A percentile compares a stretch with the other conserved stretches of the same genome.
Conservation (phyloP, 1,139 yeast genomes). For the Groenewaldozyma sp. region DNA sequence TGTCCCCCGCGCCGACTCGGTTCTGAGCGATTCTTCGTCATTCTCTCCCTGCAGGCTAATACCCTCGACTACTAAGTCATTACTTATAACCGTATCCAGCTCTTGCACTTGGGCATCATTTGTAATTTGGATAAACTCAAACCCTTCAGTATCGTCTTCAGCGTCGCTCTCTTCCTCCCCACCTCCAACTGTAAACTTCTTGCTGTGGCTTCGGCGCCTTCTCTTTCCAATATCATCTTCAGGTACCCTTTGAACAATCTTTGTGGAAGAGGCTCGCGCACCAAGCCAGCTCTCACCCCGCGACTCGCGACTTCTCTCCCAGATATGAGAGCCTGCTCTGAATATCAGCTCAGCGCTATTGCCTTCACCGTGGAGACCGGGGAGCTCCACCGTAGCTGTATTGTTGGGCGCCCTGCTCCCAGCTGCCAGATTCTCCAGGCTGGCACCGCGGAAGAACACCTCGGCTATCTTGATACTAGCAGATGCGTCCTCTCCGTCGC, state of each 20-base stretch:
- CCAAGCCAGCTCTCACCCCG: conserved; percentile 24
- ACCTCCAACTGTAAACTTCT: conserved; percentile 4
- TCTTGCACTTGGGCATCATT: too few relatives aligned
- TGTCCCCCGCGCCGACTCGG: neutral
- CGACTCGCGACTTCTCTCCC: conserved; percentile 23
- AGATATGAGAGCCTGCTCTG: conserved; percentile 22
- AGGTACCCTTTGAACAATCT: conserved; percentile 9
- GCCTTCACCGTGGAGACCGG: too few relatives aligned
- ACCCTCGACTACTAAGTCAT: too few relatives aligned
- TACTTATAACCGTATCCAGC: too few relatives aligned
- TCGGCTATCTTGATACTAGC: conserved; percentile 1
- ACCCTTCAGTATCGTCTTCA: neutral
- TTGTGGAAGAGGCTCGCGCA: conserved; percentile 15
- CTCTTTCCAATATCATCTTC: neutral
- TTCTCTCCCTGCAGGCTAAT: neutral
- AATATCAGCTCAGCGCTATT: conserved; percentile 16
- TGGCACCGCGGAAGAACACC: neutral
- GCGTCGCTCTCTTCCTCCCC: conserved; percentile 5
- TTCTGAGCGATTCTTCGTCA: neutral
- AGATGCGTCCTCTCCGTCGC: neutral
- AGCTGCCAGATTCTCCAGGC: neutral
- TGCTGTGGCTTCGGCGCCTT: conserved; percentile 4
- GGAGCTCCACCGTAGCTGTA: neutral
- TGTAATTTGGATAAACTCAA: too few relatives aligned
- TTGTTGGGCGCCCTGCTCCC: neutral